These are phyloP conservation scores for Lactarius hatsudake DNA, from an alignment of 768 basidiomycete species.

Conservation along the genomic window DNA sequence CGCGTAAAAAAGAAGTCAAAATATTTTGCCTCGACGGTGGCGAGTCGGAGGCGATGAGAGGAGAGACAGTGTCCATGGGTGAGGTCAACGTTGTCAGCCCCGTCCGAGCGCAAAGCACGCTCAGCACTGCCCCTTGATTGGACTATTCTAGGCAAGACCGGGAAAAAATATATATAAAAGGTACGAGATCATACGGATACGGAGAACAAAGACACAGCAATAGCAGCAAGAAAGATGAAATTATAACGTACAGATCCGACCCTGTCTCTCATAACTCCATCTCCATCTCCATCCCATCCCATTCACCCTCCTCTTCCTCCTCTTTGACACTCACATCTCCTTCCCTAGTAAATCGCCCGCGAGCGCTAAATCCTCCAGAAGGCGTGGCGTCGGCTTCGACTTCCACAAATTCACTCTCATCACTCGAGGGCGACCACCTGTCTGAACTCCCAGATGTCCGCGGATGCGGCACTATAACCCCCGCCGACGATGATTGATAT, in stretches of 20 bases:
- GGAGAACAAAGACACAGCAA: slow-evolving; percentile 4
- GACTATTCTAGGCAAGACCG: neutral
- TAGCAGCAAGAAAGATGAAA: slow-evolving; percentile 3
- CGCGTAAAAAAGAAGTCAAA: slow-evolving; percentile 69
- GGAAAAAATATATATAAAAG: neutral
- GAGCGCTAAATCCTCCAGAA: slow-evolving; percentile 31
- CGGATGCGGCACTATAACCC: slow-evolving; percentile 11
- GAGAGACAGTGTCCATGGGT: slow-evolving; percentile 13
- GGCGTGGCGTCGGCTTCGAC: slow-evolving; percentile 15
- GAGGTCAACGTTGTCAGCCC: neutral
- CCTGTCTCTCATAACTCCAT: slow-evolving; percentile 52
- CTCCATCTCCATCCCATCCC: slow-evolving; percentile 59
- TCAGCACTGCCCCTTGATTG: neutral
- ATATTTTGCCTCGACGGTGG: slow-evolving; percentile 56
- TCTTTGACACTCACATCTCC: slow-evolving; percentile 46
- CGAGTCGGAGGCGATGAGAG: slow-evolving; percentile 17
- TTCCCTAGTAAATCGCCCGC: slow-evolving; percentile 37
- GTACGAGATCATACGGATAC: neutral
- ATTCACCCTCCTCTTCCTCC: slow-evolving; percentile 42
- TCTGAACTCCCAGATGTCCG: slow-evolving; percentile 31
- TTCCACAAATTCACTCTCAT: slow-evolving; percentile 33
- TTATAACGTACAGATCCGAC: slow-evolving; percentile 18
- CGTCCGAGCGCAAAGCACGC: neutral
- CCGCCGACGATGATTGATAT: slow-evolving; percentile 19
- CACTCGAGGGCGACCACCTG: slow-evolving; percentile 42